Evolutionary conservation across 2,329 filamentous ascomycete genomes (phyloP), one percentile per base, ranked within the genome.

Genomic region (Beauveria brongniartii): DNA sequence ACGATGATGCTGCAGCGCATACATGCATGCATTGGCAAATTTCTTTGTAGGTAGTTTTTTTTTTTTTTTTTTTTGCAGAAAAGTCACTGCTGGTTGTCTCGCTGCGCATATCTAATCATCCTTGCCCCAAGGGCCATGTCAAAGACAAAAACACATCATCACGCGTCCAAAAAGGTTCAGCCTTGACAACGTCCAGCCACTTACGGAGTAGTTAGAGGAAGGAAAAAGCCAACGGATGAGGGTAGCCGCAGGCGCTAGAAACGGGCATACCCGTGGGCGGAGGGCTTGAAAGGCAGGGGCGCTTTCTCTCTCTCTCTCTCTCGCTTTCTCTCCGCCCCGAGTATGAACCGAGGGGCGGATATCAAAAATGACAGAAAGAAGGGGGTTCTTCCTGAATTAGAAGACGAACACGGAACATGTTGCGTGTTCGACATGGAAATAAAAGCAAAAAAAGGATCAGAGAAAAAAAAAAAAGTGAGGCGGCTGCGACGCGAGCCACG

Each of bases 221-320:
- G 1, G 12, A 14, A n/a, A 7, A 34, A 2, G 55, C 40, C 22
- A 44, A 59, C 57, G 57, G 57, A 30, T 40, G 24, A 59, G 20
- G 24, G n/a, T 10, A 54, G 57, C 57, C 57, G 57, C 44, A 37
- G 46, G 46, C 57, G 48, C 48, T 52, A 59, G 48, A 53, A 53
- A 47, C 57, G 57, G 57, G 57, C 57, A 14, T 53, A 59, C 48
- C 57, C 57, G 57, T 54, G 40, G 57, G 40, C 20, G n/a, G 48
- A 37, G 18, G 40, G 56, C 28, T 50, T 30, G 55, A 47, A 24
- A 24, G 46, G 22, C 22, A 30, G 20, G 4, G 22, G 14, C 43
- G 2, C 30, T n/a, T 5, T 34, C 24, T 9, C 6, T n/a, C 16
- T 10, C 18, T n/a, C 16, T n/a, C 50, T 7, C 52, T 6, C 16